Evolutionary conservation across 2,329 filamentous ascomycete genomes (phyloP).

Genomic region (Macrophomina phaseolina): DNA sequence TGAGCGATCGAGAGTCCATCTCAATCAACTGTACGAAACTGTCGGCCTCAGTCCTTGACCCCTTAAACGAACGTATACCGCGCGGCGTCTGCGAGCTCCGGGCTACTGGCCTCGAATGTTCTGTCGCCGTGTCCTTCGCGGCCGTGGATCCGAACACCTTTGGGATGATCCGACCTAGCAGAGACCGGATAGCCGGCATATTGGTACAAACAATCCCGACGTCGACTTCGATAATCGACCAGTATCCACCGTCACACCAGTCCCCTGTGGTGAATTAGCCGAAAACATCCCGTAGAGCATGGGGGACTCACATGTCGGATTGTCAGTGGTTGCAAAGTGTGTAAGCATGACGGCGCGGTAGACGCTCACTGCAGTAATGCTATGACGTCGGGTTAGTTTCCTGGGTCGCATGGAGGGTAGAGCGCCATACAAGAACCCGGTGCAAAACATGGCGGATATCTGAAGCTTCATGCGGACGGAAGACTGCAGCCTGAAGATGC

Average conservation of each 20-base stretch:
- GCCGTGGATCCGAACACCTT: neutral
- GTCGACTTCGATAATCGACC: conserved; percentile 11
- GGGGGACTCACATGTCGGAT: conserved; percentile 1
- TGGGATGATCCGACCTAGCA: neutral
- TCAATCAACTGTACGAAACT: conserved; percentile 7
- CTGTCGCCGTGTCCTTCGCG: neutral
- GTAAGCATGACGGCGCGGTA: conserved; percentile 6
- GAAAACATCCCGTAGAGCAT: too few relatives aligned
- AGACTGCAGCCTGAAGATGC: neutral
- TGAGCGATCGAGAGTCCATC: neutral
- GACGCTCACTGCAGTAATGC: conserved; percentile 10
- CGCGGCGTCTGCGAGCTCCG: neutral
- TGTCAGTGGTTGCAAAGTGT: neutral
- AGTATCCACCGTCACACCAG: conserved; percentile 6
- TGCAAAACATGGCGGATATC: conserved; percentile 12
- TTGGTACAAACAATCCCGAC: conserved; percentile 1
- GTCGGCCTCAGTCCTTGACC: neutral
- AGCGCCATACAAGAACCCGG: neutral
- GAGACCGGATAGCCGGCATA: conserved; percentile 1
- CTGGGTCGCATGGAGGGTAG: too few relatives aligned
- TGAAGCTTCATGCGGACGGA: conserved; percentile 9
- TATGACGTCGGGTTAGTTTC: neutral
- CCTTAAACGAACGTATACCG: neutral
- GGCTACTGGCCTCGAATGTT: neutral
- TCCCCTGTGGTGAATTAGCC: neutral